These are phyloP conservation scores for Dacryopinax spathularia DNA, from an alignment of 768 basidiomycete species.

Conservation along the genomic window DNA sequence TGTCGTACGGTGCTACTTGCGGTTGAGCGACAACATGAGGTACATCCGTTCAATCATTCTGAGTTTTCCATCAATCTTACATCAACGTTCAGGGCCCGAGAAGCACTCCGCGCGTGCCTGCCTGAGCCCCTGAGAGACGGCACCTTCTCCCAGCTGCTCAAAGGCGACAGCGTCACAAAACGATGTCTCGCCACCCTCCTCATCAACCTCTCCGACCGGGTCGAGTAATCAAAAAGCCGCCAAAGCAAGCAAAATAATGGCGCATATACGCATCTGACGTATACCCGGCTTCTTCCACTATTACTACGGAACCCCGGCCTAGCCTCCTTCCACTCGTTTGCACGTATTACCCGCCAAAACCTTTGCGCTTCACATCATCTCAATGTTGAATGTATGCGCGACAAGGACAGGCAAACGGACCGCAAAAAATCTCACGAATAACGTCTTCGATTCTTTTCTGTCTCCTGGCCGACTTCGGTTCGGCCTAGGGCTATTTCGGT, in stretches of 20 bases:
- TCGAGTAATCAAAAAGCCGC: constrained; percentile 11
- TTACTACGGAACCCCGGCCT: too few species aligned
- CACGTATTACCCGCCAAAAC: not conserved
- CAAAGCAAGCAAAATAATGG: not conserved
- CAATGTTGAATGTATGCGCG: not conserved
- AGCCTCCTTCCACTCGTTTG: not conserved
- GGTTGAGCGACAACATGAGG: constrained; percentile 92
- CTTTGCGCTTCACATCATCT: not conserved
- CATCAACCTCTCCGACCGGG: constrained; percentile 47
- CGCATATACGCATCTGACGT: not conserved
- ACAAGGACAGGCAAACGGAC: not conserved
- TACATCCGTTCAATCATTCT: constrained; percentile 27
- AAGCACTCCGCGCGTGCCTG: constrained; percentile 86
- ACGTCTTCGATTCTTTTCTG: not conserved
- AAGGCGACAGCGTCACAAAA: constrained; percentile 98
- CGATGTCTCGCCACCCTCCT: constrained; percentile 80
- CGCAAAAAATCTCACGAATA: not conserved
- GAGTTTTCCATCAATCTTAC: not conserved
- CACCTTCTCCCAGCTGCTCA: constrained; percentile 81
- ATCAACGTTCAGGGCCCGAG: constrained; percentile 54
- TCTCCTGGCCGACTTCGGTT: too few species aligned
- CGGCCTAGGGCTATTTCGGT: too few species aligned
- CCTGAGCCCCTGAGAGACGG: constrained; percentile 90
- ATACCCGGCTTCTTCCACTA: not conserved
- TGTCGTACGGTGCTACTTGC: constrained; percentile 91